Percentiles rank a stretch among this genome's conserved stretches.
Evolutionary conservation across 768 basidiomycete genomes (phyloP).

Genomic region (Suillus subluteus): DNA sequence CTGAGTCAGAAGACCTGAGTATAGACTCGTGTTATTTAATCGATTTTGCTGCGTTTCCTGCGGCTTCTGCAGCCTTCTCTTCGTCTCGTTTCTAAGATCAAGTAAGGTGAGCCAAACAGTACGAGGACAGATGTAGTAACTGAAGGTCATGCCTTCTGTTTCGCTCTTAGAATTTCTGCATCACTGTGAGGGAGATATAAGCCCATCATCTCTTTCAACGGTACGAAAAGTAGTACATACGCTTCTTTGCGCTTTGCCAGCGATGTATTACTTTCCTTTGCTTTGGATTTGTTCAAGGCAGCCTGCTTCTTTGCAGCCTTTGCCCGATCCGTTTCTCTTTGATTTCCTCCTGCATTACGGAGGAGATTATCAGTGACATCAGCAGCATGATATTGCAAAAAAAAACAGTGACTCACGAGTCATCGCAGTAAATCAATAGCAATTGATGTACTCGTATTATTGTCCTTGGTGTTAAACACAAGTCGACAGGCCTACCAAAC

Average conservation of each 20-base stretch:
- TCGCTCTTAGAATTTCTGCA: constrained; percentile 72
- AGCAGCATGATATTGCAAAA: neutral
- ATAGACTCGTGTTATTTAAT: constrained; percentile 41
- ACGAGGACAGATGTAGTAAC: constrained; percentile 6
- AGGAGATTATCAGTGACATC: constrained; percentile 17
- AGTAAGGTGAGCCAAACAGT: constrained; percentile 15
- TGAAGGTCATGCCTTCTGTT: constrained; percentile 67
- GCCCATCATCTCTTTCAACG: constrained; percentile 16
- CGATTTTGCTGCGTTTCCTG: constrained; percentile 18
- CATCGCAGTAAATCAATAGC: constrained; percentile 36
- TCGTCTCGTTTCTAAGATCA: constrained; percentile 57
- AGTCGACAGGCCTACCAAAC: constrained; percentile 21
- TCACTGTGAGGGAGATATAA: constrained; percentile 53
- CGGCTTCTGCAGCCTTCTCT: constrained; percentile 40
- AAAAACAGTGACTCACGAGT: constrained; percentile 50
- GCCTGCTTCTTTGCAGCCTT: constrained; percentile 76
- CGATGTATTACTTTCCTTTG: constrained; percentile 67
- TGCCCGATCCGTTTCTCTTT: constrained; percentile 74
- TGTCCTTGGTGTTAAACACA: constrained; percentile 14
- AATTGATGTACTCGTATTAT: constrained; percentile 6
- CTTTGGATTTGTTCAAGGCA: constrained; percentile 52
- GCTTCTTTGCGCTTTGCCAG: constrained; percentile 75
- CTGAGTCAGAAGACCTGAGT: constrained; percentile 21
- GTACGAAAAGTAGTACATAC: constrained; percentile 49
- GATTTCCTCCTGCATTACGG: constrained; percentile 70